A percentile compares a stretch with the other conserved stretches of the same genome.
Conservation (phyloP, 495 filamentous ascomycete species). For the Delitschia confertaspora region DNA sequence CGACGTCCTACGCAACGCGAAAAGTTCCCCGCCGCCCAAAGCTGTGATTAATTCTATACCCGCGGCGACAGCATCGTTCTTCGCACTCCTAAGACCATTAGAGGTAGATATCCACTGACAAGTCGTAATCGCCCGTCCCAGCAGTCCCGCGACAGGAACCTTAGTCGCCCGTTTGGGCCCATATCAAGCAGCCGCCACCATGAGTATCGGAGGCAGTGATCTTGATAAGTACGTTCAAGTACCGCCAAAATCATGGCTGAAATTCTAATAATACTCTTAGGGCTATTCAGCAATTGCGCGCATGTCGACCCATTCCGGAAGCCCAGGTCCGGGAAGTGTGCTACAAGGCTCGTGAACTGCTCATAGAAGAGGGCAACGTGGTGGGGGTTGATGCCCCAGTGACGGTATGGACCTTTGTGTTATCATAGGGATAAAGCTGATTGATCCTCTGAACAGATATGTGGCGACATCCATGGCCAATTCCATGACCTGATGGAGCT, state of each 20-base stretch:
- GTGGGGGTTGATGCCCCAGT: slow-evolving; percentile 93
- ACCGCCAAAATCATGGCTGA: too few species aligned
- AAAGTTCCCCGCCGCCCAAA: too few species aligned
- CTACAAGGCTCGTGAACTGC: slow-evolving; percentile 91
- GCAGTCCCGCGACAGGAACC: neutral
- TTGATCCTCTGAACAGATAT: slow-evolving; percentile 52
- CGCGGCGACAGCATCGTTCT: too few species aligned
- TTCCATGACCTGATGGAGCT: slow-evolving; percentile 99
- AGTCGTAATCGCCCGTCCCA: neutral
- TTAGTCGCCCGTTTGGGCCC: slow-evolving; percentile 7
- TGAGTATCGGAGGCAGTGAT: slow-evolving; percentile 29
- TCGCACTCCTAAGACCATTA: too few species aligned
- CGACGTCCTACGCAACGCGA: too few species aligned
- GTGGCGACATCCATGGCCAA: slow-evolving; percentile 74
- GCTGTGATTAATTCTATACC: too few species aligned
- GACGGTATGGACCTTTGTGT: slow-evolving; percentile 48
- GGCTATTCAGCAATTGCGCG: slow-evolving; percentile 85
- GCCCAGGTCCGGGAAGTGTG: slow-evolving; percentile 90
- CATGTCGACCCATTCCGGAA: slow-evolving; percentile 94
- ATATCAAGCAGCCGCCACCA: slow-evolving; percentile 9
- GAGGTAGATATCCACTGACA: too few species aligned
- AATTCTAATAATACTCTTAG: slow-evolving; percentile 39
- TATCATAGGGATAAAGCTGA: neutral
- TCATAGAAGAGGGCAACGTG: slow-evolving; percentile 97
- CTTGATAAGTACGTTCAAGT: slow-evolving; percentile 23